Evolutionary conservation across 345 rosid genomes (phyloP), one percentile per base, ranked within the genome.

Genomic region (Garcia nutans): DNA sequence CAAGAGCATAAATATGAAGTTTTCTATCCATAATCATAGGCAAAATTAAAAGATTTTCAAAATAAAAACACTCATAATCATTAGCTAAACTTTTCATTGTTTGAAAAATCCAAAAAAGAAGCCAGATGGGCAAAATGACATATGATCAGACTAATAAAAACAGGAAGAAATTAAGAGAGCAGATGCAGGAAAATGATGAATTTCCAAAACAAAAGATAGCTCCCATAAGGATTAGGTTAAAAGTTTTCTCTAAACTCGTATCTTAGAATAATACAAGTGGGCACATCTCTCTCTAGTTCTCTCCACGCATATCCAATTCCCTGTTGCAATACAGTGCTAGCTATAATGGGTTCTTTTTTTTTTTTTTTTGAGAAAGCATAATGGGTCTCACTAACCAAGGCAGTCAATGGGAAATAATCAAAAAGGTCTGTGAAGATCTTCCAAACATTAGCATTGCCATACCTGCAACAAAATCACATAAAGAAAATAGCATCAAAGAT

Each of bases 391-490:
- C 94, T 88, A 76, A 95, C 99, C 99, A 95, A 84, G 66, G 99
- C 99, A 63, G 98, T 95, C 83, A 93, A 80, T 33, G 99, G 97
- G 70, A 95, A 90, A 88, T 90, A 95, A 77, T 95, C 99, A 74
- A 95, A 95, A 71, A 95, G 90, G 80, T 95, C 98, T 52, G 99
- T 93, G 75, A 91, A 92, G 73, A 75, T 90, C 86, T 92, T 92
- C 96, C 98, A 92, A 73, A 92, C 94, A 78, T 89, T 90, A 75
- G 98, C 98, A 78, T 88, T 95, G 45, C 99, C 99, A 82, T 95
- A 95, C 88, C 99, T 95, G 89, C 84, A 88, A 73, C 83, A 33
- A 22, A n/a, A 52, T 50, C 1, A 52, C 8, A 19, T 20, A 31
- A 63, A 47, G 22, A 74, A 52, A n/a, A 6, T 4, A 15, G 20